Percentiles rank a stretch among this genome's conserved stretches.
phyloP scores from a whole-genome alignment of 805 yeast genomes.

The Starmerella stellata region DNA sequence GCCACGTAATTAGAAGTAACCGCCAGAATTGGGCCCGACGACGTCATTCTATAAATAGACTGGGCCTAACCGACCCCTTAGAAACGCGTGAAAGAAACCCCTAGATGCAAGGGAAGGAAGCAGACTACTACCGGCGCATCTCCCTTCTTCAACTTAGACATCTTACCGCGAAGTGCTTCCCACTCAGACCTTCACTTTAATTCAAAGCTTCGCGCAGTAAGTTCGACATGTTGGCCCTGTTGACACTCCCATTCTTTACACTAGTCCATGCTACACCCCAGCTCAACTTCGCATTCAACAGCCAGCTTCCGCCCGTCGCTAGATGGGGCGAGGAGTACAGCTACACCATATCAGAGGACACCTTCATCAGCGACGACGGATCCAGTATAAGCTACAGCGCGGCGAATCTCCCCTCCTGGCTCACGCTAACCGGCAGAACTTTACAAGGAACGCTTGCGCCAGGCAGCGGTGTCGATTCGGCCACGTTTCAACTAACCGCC shows the following conservation, averaged over 20 bases:
- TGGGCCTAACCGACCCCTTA: too few relatives aligned
- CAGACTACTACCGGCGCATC: too few relatives aligned
- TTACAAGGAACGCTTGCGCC: slow-evolving; percentile 48
- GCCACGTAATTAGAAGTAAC: too few relatives aligned
- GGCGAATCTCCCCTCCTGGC: slow-evolving; percentile 55
- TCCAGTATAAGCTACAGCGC: slow-evolving; percentile 36
- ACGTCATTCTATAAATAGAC: too few relatives aligned
- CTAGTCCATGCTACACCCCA: slow-evolving; percentile 24
- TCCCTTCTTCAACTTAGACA: too few relatives aligned
- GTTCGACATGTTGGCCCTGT: slow-evolving; percentile 1
- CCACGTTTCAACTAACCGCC: slow-evolving; percentile 39
- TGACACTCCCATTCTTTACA: slow-evolving; percentile 1
- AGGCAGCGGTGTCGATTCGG: slow-evolving; percentile 28
- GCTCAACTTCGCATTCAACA: slow-evolving; percentile 57
- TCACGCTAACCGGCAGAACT: slow-evolving; percentile 49
- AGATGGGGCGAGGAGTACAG: slow-evolving; percentile 41
- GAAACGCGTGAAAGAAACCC: too few relatives aligned
- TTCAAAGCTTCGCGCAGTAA: too few relatives aligned
- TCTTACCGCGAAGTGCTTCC: too few relatives aligned
- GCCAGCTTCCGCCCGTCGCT: slow-evolving; percentile 80
- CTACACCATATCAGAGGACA: slow-evolving; percentile 52
- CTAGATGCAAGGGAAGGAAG: too few relatives aligned
- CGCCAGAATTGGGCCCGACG: too few relatives aligned
- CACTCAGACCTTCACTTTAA: too few relatives aligned
- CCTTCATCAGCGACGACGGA: slow-evolving; percentile 33